Percentiles rank a stretch among this genome's conserved stretches.
phyloP scores from a whole-genome alignment of 2,329 filamentous ascomycete genomes.

The Pseudopithomyces maydicus region DNA sequence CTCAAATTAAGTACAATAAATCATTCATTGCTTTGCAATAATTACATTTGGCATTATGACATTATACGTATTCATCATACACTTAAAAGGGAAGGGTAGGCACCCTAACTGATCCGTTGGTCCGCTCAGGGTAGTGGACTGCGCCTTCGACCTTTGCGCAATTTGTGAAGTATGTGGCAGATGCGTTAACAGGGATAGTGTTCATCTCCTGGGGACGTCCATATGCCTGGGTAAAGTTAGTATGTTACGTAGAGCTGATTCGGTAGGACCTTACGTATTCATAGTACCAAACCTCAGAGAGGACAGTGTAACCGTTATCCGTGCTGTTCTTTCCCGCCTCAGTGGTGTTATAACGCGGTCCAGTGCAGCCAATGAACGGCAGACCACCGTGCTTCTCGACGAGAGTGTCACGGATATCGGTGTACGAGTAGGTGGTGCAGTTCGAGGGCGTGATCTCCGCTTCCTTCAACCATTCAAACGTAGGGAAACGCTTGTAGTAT shows the following conservation, averaged over 20 bases:
- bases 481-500: conserved; percentile 65
- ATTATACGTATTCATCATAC: conserved; percentile 1
- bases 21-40: too few species aligned
- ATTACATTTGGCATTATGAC: background rate
- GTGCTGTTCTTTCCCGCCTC: conserved; percentile 58
- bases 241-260: background rate
- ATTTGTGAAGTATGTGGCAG: conserved; percentile 54
- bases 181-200: conserved; percentile 54
- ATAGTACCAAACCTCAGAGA: conserved; percentile 72
- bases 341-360: conserved; percentile 65
- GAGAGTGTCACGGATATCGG: conserved; percentile 58
- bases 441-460: conserved; percentile 64
- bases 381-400: conserved; percentile 56
- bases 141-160: conserved; percentile 62
- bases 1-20: too few species aligned
- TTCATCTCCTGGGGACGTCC: conserved; percentile 61
- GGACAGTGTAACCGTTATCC: conserved; percentile 62
- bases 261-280: conserved; percentile 54
- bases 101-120: conserved; percentile 44
- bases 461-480: conserved; percentile 63
- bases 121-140: conserved; percentile 61
- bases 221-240: conserved; percentile 37
- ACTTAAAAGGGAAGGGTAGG: conserved; percentile 31
- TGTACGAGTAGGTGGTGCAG: conserved; percentile 60
- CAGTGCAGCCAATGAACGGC: conserved; percentile 67